Percentiles rank a stretch among this genome's conserved stretches.
Evolutionary conservation across 2,329 filamentous ascomycete species (phyloP).

Genomic region (Trichoderma sp.): DNA sequence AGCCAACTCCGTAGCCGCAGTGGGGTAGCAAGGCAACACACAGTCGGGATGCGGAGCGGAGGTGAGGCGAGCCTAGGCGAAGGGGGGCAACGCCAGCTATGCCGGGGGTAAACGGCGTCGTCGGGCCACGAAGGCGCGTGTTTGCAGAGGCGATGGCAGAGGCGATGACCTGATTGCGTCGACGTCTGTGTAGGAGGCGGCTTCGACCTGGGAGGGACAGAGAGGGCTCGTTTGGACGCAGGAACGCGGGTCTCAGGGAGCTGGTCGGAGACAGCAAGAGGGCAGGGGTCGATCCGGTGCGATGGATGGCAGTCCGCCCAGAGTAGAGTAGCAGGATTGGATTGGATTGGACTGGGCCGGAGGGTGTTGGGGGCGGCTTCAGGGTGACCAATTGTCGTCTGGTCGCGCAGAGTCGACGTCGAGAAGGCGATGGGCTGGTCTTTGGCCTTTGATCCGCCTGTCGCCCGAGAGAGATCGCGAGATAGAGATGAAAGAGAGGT

Average conservation of each 20-base stretch:
- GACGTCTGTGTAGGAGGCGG: constrained; percentile 8
- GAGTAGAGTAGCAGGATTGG: constrained; percentile 1
- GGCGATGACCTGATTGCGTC: constrained; percentile 1
- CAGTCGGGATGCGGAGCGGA: constrained; percentile 29
- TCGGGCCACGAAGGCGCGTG: constrained; percentile 17
- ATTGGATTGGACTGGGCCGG: not conserved
- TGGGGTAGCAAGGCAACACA: constrained; percentile 33
- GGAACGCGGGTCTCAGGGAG: constrained; percentile 20
- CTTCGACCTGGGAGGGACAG: constrained; percentile 6
- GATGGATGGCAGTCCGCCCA: not conserved
- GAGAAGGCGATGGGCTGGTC: not conserved
- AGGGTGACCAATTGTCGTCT: constrained; percentile 18
- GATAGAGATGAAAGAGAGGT: not conserved
- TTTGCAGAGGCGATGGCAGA: not conserved
- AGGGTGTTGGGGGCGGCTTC: not conserved
- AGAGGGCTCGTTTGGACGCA: constrained; percentile 15
- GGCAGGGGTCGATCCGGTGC: constrained; percentile 7
- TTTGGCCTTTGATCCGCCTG: not conserved
- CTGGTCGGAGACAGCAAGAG: constrained; percentile 19
- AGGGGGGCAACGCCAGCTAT: constrained; percentile 23
- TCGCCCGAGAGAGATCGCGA: not conserved
- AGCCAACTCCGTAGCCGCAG: constrained; percentile 24
- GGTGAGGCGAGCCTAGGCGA: constrained; percentile 26
- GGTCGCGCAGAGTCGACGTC: constrained; percentile 13
- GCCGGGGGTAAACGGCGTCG: constrained; percentile 10